phyloP scores from a whole-genome alignment of 2,329 filamentous ascomycete species.

The Plectosphaerella cucumerina region DNA sequence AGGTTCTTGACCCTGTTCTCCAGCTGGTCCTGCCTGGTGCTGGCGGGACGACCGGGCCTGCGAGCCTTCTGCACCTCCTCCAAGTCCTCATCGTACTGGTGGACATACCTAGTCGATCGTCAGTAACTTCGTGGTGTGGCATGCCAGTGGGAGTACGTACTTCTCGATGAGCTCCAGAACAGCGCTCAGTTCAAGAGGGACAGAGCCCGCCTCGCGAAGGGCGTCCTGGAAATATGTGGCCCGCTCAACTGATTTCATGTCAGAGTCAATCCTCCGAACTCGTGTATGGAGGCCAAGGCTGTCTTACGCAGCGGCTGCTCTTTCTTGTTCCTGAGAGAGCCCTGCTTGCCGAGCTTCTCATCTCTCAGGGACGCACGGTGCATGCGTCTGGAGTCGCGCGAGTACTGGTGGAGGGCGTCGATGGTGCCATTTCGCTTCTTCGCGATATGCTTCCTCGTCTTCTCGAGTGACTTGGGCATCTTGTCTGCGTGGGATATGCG shows the following conservation, averaged over 20 bases:
- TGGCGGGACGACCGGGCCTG: constrained; percentile 74
- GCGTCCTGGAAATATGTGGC: constrained; percentile 65
- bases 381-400: constrained; percentile 77
- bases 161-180: constrained; percentile 59
- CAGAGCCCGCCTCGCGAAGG: constrained; percentile 45
- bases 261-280: too few relatives aligned
- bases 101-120: constrained; percentile 49
- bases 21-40: constrained; percentile 71
- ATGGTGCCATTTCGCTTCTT: constrained; percentile 79
- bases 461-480: constrained; percentile 76
- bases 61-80: constrained; percentile 61
- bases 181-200: constrained; percentile 48
- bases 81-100: constrained; percentile 69
- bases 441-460: constrained; percentile 82
- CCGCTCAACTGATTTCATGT: constrained; percentile 25
- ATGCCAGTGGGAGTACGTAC: constrained; percentile 36
- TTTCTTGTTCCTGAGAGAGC: constrained; percentile 64
- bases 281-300: neutral
- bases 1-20: constrained; percentile 67
- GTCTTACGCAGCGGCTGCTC: constrained; percentile 70
- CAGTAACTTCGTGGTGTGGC: constrained; percentile 15
- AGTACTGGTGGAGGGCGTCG: constrained; percentile 79
- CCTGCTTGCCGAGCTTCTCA: constrained; percentile 72
- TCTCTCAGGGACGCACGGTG: constrained; percentile 77
- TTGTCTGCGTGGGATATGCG: neutral